Base-by-base conservation (phyloP, 1,284 basidiomycete species). In the Lentinula novae-zelandiae region DNA sequence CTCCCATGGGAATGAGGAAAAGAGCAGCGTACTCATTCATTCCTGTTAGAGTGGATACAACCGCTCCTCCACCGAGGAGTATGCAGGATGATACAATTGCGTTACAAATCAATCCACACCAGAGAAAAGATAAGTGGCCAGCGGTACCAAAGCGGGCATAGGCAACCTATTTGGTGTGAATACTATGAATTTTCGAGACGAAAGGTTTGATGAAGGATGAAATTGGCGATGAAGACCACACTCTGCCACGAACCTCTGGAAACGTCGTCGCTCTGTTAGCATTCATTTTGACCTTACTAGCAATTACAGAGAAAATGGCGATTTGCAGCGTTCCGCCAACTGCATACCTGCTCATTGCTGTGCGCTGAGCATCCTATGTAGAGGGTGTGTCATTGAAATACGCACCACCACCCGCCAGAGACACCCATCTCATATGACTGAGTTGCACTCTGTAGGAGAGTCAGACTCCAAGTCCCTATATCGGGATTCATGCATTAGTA, bases 81-180 rank as follows among this genome's bases (percentile, higher is more conserved):
- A 74, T 71, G 73, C 63, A 73, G 67, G 65, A 20, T 13, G 72
- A 73, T 12, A 80, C 78, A 60, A 81, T 76, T 51, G 78, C 66
- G 68, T 82, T 82, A 62, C 81, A 81, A 2, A 75, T 73, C 0
- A 84, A 63, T 15, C 75, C 79, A 65, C 82, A 83, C 73, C 74
- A 78, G 13, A 80, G 69, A 68, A 82, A 82, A 5, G 74, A 67
- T 38, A 78, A 53, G 64, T 84, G 82, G 0, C 76, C 76, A 3
- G 68, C 53, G 5, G 67, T 76, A 1, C 82, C 83, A 76, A 81
- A 84, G 13, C 83, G 75, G 39, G 67, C 62, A 44, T 67, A 69
- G 9, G 66, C 67, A 20, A 70, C 64, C 67, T 67, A 15, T 15
- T 44, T n/a, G 15, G 20, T 20, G 20, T 17, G 57, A 17, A 10